phyloP scores from a whole-genome alignment of 1,284 basidiomycete genomes.

The Leccinum laetum region DNA sequence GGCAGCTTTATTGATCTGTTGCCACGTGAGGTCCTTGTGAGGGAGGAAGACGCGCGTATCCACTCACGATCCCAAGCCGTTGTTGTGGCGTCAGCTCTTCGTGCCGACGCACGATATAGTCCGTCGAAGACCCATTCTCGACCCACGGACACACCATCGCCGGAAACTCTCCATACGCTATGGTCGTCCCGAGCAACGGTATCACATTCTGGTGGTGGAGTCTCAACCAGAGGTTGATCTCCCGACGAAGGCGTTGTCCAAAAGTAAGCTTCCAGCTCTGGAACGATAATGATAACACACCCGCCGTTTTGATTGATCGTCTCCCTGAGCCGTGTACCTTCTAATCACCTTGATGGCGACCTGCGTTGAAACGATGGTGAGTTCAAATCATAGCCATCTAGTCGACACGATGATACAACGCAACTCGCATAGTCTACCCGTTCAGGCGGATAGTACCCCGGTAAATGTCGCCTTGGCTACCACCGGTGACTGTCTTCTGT shows the following conservation, averaged over 20 bases:
- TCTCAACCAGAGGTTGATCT: conserved; percentile 24
- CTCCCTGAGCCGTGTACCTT: conserved; percentile 15
- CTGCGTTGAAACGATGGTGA: conserved; percentile 8
- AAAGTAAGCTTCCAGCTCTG: background rate
- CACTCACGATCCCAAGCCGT: too few relatives aligned
- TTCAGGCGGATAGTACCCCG: conserved; percentile 18
- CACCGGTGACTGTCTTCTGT: conserved; percentile 18
- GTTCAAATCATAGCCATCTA: background rate
- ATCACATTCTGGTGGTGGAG: conserved; percentile 25
- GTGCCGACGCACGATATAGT: conserved; percentile 11
- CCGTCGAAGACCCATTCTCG: conserved; percentile 23
- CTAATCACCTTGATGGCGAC: conserved; percentile 28
- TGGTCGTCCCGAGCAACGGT: conserved; percentile 27
- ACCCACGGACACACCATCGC: conserved; percentile 31
- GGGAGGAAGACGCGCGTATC: too few relatives aligned
- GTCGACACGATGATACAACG: conserved; percentile 4
- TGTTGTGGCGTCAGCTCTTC: too few relatives aligned
- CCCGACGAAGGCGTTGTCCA: conserved; percentile 26
- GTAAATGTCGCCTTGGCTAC: conserved; percentile 23
- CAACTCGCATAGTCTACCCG: conserved; percentile 18
- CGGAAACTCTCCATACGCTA: conserved; percentile 22
- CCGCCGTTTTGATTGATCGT: conserved; percentile 18
- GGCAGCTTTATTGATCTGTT: too few relatives aligned
- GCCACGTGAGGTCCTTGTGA: too few relatives aligned
- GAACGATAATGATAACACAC: background rate